Evolutionary conservation across 148 eudicot species (phyloP), one percentile per base, ranked within the genome.

Genomic region (Mesembryanthemum crystallinum): DNA sequence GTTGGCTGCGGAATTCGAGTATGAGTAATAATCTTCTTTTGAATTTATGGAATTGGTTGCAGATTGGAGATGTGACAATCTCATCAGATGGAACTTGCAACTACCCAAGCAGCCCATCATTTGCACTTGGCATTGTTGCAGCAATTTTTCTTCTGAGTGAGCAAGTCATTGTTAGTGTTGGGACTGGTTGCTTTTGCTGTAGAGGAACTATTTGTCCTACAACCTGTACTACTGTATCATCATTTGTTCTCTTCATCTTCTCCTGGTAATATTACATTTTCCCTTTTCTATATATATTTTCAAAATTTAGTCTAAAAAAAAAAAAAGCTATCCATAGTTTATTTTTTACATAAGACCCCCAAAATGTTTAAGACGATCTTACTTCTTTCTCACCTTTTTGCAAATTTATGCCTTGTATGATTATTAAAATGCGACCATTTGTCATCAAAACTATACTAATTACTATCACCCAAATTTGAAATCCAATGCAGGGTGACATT

Each of bases 161-260:
- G 9, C 83, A 81, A 39, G 25, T 72, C 1, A 20, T 73, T 1
- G 47, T 73, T 18, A 72, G 77, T 33, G 45, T 14, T 67, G 76
- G 61, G 0, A 72, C 62, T 37, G 51, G 52, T 20, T 81, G 80
- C 73, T 80, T 81, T 21, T 80, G 83, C 33, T 76, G 79, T 21
- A 47, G 73, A 29, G 39, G 77, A 47, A n/a, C 23, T 1, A 42
- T n/a, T 30, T 43, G 60, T 18, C 65, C 69, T 13, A 30, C 73
- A 30, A 64, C 25, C 0, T 64, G 71, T 8, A 13, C 72, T 45
- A 30, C 60, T 28, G 32, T 64, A 12, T 10, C 43, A 8, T 13
- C 83, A 1, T 5, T 80, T 9, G 29, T 80, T 37, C 49, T 64
- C 72, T 65, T 54, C 79, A 9, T 76, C 17, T 30, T 76, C 0